Evolutionary conservation across 768 basidiomycete species (phyloP).

Genomic region (Termitomyces sp.): DNA sequence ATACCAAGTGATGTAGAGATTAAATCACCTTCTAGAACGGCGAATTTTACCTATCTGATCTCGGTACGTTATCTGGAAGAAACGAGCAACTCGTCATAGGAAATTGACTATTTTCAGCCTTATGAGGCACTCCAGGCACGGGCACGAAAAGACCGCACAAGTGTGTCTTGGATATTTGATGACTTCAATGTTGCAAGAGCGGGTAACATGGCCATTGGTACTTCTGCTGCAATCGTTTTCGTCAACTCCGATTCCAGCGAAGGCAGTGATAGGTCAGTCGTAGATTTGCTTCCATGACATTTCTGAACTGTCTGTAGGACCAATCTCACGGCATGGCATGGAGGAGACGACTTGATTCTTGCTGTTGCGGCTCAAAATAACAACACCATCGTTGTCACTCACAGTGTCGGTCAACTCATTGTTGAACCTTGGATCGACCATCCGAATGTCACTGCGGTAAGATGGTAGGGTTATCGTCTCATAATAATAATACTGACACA

Average conservation of each 20-base stretch:
- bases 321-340: slow-evolving; percentile 71
- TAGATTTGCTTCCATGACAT: not conserved
- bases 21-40: slow-evolving; percentile 53
- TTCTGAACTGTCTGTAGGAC: slow-evolving; percentile 39
- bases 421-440: slow-evolving; percentile 66
- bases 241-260: slow-evolving; percentile 85
- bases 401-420: slow-evolving; percentile 57
- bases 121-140: slow-evolving; percentile 75
- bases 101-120: slow-evolving; percentile 38
- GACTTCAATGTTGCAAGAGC: slow-evolving; percentile 58
- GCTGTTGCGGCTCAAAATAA: slow-evolving; percentile 61
- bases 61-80: slow-evolving; percentile 41
- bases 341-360: slow-evolving; percentile 64
- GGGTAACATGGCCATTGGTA: slow-evolving; percentile 37
- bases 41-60: slow-evolving; percentile 73
- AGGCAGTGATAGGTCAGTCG: slow-evolving; percentile 27
- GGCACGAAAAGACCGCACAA: slow-evolving; percentile 59
- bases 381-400: slow-evolving; percentile 68
- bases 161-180: slow-evolving; percentile 62
- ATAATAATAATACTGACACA: slow-evolving; percentile 8
- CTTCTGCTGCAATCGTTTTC: slow-evolving; percentile 74
- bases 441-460: slow-evolving; percentile 66
- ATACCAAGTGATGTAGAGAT: slow-evolving; percentile 16
- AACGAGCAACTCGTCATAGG: not conserved
- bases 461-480: slow-evolving; percentile 11